Conservation (phyloP, 257 asterid species). For the Solanum dulcamara region DNA sequence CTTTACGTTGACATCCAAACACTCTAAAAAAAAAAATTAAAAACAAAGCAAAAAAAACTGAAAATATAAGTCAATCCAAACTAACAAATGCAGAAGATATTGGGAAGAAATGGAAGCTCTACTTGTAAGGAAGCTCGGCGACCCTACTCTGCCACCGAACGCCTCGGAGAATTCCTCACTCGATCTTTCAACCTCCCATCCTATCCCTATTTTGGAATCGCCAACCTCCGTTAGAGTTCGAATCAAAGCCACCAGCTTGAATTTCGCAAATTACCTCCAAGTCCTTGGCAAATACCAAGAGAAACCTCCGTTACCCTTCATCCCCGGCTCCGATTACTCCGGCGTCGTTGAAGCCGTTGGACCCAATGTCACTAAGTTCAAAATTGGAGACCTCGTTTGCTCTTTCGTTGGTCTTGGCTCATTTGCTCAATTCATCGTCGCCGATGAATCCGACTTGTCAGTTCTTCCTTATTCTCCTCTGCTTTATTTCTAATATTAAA, state of each 20-base stretch:
- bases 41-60: too few species aligned
- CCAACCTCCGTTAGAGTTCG: conserved; percentile 65
- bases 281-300: conserved; percentile 85
- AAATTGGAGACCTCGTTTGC: conserved; percentile 68
- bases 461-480: neutral
- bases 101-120: conserved; percentile 79
- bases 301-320: conserved; percentile 68
- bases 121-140: conserved; percentile 66
- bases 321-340: conserved; percentile 90
- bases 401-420: conserved; percentile 68
- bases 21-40: too few species aligned
- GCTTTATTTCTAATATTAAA: neutral
- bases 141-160: conserved; percentile 57
- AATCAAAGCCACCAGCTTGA: conserved; percentile 80
- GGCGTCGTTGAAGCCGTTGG: conserved; percentile 77
- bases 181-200: conserved; percentile 31
- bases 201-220: conserved; percentile 54
- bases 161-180: conserved; percentile 40
- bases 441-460: conserved; percentile 69
- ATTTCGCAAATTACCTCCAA: conserved; percentile 90
- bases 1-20: too few species aligned
- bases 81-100: conserved; percentile 59
- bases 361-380: conserved; percentile 58
- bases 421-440: conserved; percentile 72
- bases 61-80: too few species aligned